A percentile compares a stretch with the other conserved stretches of the same genome.
Conservation (phyloP, 2,329 filamentous ascomycete species). For the Periconia digitata region DNA sequence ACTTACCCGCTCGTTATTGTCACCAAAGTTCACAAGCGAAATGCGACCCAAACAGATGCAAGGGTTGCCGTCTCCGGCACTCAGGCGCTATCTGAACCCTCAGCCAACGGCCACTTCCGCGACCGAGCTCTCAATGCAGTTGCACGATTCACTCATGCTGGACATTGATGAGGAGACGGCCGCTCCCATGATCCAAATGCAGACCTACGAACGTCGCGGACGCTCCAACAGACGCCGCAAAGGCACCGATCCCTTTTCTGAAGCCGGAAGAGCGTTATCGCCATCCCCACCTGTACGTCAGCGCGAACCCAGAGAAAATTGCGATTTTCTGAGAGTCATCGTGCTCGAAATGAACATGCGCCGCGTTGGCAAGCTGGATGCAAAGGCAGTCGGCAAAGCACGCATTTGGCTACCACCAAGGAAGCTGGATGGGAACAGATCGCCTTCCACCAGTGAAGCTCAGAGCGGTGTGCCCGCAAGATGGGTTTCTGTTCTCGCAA, state of each 20-base stretch:
- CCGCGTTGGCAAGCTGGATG: conserved; percentile 62
- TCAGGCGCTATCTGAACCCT: conserved; percentile 64
- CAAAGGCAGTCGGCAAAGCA: conserved; percentile 57
- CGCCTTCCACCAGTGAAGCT: conserved; percentile 11
- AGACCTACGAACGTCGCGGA: conserved; percentile 56
- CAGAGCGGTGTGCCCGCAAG: conserved; percentile 36
- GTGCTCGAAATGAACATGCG: conserved; percentile 71
- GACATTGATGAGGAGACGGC: conserved; percentile 41
- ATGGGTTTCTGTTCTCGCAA: conserved; percentile 35
- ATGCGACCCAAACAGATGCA: conserved; percentile 58
- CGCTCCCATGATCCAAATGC: conserved; percentile 63
- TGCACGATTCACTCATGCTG: conserved; percentile 41
- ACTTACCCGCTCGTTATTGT: conserved; percentile 61
- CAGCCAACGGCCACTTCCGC: conserved; percentile 44
- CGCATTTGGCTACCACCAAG: conserved; percentile 64
- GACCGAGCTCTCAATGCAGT: conserved; percentile 43
- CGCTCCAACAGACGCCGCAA: conserved; percentile 29
- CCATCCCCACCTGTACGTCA: conserved; percentile 53
- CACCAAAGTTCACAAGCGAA: conserved; percentile 61
- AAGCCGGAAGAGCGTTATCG: conserved; percentile 46
- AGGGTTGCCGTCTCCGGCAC: conserved; percentile 57
- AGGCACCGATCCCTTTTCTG: conserved; percentile 42
- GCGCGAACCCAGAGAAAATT: conserved; percentile 65
- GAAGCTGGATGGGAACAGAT: conserved; percentile 23
- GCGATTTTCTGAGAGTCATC: conserved; percentile 64